phyloP scores from a whole-genome alignment of 2,329 filamentous ascomycete species.

The Pyricularia sp. region DNA sequence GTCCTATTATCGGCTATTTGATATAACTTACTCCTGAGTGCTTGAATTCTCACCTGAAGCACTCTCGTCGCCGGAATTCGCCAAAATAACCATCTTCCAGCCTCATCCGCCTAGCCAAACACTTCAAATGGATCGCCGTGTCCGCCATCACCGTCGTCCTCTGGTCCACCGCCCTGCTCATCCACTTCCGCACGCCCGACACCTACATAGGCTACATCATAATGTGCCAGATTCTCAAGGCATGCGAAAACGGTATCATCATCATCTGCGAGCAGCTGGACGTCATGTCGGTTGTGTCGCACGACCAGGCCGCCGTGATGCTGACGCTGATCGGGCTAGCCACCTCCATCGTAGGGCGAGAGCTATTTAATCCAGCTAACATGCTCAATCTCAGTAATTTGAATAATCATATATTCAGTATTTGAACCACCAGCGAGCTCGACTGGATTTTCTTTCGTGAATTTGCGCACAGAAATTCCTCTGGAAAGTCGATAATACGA shows the following conservation, averaged over 20 bases:
- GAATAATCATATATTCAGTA: no score
- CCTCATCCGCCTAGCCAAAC: constrained; percentile 29
- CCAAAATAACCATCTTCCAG: not conserved
- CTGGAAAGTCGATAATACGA: no score
- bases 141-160: constrained; percentile 20
- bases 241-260: constrained; percentile 35
- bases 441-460: no score
- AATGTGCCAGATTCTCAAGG: constrained; percentile 29
- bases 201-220: constrained; percentile 21
- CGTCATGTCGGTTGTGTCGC: constrained; percentile 40
- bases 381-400: no score
- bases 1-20: constrained; percentile 28
- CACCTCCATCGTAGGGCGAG: constrained; percentile 16
- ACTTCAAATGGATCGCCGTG: constrained; percentile 32
- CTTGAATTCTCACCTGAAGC: not conserved
- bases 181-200: constrained; percentile 24
- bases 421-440: no score
- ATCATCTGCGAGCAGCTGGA: constrained; percentile 44
- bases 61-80: no score
- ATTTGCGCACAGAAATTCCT: no score
- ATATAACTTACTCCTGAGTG: not conserved
- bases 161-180: constrained; percentile 25
- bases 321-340: constrained; percentile 32
- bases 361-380: no score
- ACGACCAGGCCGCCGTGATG: constrained; percentile 37